A percentile compares a stretch with the other conserved stretches of the same genome.
Conservation (phyloP, 139 green algal genomes). For the Dunaliella primolecta region DNA sequence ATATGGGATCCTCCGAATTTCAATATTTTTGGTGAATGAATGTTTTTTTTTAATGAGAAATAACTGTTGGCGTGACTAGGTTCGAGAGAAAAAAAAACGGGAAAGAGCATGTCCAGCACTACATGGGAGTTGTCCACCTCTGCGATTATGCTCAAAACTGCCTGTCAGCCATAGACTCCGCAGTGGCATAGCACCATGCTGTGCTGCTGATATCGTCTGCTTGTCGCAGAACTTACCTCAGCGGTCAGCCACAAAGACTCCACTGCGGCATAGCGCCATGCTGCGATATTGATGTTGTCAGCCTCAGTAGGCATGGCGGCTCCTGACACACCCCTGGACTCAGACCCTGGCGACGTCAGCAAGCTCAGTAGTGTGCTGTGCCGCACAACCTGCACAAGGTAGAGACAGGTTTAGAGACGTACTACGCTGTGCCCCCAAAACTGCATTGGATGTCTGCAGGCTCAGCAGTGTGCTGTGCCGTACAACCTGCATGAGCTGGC, state of each 20-base stretch:
- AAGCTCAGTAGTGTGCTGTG: not conserved
- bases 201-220: not conserved
- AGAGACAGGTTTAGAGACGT: too few species aligned
- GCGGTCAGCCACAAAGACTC: slow-evolving; percentile 8
- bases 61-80: too few species aligned
- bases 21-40: too few species aligned
- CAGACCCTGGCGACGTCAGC: not conserved
- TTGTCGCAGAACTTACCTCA: not conserved
- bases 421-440: too few species aligned
- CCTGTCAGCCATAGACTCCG: not conserved
- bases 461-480: too few species aligned
- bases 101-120: too few species aligned
- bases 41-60: not conserved
- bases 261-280: not conserved
- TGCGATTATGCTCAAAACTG: too few species aligned
- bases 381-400: not conserved
- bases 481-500: too few species aligned
- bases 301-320: not conserved
- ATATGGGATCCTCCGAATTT: too few species aligned
- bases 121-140: not conserved
- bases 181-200: too few species aligned
- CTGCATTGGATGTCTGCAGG: too few species aligned
- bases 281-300: not conserved
- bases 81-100: too few species aligned
- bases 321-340: not conserved